Conservation (phyloP, 1,284 basidiomycete species). For the Papiliotrema flavescens region DNA sequence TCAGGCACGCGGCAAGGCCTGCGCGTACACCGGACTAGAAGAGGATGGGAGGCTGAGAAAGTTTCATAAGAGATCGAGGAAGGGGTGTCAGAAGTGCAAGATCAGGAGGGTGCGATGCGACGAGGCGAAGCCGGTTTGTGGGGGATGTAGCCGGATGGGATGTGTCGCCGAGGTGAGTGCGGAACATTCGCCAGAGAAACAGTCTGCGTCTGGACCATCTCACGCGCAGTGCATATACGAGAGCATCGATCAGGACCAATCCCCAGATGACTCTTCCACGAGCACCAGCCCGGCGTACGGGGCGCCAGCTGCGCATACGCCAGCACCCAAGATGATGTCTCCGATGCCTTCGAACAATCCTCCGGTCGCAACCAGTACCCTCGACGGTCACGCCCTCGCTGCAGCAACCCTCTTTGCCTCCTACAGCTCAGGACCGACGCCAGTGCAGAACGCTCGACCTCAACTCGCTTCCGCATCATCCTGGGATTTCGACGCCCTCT, state of each 20-base stretch:
- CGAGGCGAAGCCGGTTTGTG: conserved; percentile 14
- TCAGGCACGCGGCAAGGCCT: background rate
- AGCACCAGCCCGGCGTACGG: no score
- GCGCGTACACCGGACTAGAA: background rate
- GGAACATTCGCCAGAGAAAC: background rate
- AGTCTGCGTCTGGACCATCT: background rate
- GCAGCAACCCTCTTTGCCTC: no score
- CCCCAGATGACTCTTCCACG: no score
- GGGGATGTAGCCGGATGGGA: conserved; percentile 9
- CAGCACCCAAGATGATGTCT: no score
- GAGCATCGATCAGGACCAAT: no score
- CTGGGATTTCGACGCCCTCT: background rate
- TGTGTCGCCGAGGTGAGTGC: conserved; percentile 3
- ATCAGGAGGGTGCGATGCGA: conserved; percentile 17
- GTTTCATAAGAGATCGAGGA: conserved; percentile 17
- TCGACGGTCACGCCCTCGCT: no score
- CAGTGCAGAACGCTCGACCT: background rate
- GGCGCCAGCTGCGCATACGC: no score
- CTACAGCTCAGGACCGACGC: no score
- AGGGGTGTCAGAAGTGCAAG: conserved; percentile 17
- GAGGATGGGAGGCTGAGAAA: conserved; percentile 1
- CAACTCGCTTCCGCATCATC: no score
- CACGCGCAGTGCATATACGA: background rate
- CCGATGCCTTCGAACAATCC: no score
- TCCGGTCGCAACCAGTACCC: no score